A percentile compares a stretch with the other conserved stretches of the same genome.
phyloP scores from a whole-genome alignment of 257 asterid species.

The Voacanga thouarsii region DNA sequence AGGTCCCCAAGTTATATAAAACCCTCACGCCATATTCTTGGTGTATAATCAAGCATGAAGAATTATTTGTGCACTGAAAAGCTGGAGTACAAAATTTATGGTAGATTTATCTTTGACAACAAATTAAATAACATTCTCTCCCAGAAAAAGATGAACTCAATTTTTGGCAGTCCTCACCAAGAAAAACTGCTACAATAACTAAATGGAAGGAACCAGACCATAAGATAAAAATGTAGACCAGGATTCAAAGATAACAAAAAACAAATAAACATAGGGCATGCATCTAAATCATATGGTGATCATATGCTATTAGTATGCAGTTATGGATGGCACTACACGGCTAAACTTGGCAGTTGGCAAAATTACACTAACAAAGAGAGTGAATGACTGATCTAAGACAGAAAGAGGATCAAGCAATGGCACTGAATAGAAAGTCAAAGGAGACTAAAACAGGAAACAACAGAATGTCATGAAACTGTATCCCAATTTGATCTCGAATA shows the following conservation, averaged over 20 bases:
- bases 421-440: not conserved
- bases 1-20: no score
- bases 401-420: slow-evolving; percentile 4
- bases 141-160: no score
- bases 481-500: slow-evolving; percentile 16
- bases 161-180: no score
- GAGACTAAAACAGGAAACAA: not conserved
- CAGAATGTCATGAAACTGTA: slow-evolving; percentile 1
- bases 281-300: not conserved
- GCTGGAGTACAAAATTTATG: no score
- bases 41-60: not conserved
- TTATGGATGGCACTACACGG: not conserved
- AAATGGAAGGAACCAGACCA: not conserved
- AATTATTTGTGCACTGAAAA: not conserved
- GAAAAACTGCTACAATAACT: no score
- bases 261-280: not conserved
- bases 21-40: not conserved
- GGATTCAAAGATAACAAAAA: not conserved
- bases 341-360: not conserved
- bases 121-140: no score
- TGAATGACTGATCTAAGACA: slow-evolving; percentile 6
- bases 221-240: not conserved
- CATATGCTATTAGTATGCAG: not conserved
- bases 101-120: no score
- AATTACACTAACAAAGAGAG: not conserved